Evolutionary conservation across 1,284 basidiomycete genomes (phyloP), one percentile per base, ranked within the genome.

Genomic region (Tilletia horrida): DNA sequence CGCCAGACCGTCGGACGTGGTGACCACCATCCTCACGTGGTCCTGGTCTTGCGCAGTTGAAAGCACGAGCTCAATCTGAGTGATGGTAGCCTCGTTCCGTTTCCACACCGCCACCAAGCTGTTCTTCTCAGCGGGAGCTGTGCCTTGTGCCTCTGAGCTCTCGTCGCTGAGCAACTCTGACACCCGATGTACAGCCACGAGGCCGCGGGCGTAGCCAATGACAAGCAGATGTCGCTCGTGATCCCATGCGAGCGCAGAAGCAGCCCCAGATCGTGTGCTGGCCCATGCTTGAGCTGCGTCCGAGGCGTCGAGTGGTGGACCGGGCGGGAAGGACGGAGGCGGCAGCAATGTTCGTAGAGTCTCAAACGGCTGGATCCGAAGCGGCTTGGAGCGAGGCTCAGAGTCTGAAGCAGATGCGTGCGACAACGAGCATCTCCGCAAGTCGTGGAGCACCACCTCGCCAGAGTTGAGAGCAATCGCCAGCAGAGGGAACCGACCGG

Each of bases 221-320:
- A 59, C 18, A 8, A 59, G 55, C 29, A 52, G 21, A 21, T 40
- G 2, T 18, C 55, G 55, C 11, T 8, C 25, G 55, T 29, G 29
- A 4, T 59, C 31, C 55, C 55, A 59, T 16, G 23, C 29, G 6
- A 59, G 8, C 2, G 55, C 8, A 18, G 55, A 35, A 3, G 31
- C 55, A 16, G 55, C 6, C 25, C 55, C 25, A 16, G 55, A 18
- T 16, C 55, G 55, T 16, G 27, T 59, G 29, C 29, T 18, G 55
- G n/a, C 31, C 55, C 55, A 59, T 16, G 55, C 55, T 16, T 35
- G 55, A 18, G 55, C 55, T 9, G 55, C 23, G n/a, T 59, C 55
- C 11, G 55, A 59, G 9, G 55, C 55, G n/a, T 59, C 55, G 8
- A 59, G 55, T 7, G 55, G 55, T 13, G 55, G 29, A 4, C 55